Percentiles rank a stretch among this genome's conserved stretches.
These are phyloP conservation scores for Fallopia convolvulus DNA, from an alignment of 148 eudicot species.

Conservation along the genomic window DNA sequence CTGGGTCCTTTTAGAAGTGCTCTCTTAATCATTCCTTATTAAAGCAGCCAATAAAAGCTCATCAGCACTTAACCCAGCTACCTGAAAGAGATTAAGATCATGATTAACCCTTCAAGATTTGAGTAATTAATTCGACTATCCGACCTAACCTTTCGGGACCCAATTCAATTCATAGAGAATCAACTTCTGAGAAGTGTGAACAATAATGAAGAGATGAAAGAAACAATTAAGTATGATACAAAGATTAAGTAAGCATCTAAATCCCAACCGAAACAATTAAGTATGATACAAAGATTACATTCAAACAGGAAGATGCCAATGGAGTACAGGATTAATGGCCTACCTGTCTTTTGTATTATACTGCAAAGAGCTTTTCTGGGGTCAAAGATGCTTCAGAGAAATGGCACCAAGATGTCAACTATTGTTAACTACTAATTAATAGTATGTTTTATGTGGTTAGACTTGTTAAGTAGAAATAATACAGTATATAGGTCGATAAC, in stretches of 20 bases:
- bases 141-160: slow-evolving; percentile 5
- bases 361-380: not conserved
- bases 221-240: not conserved
- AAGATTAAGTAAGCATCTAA: not conserved
- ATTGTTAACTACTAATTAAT: not conserved
- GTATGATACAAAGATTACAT: not conserved
- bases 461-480: not conserved
- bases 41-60: not conserved
- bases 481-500: not conserved
- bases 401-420: not conserved
- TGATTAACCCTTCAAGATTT: not conserved
- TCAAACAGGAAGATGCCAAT: slow-evolving; percentile 6
- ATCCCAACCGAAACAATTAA: not conserved
- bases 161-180: not conserved
- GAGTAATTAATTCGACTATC: not conserved
- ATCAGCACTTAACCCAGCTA: not conserved
- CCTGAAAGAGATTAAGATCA: not conserved
- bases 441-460: not conserved
- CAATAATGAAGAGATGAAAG: not conserved
- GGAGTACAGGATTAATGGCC: not conserved
- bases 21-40: not conserved
- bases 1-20: slow-evolving; percentile 3
- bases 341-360: not conserved
- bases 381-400: not conserved
- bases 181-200: not conserved